These are phyloP conservation scores for Fusarium sp. DNA, from an alignment of 2,329 filamentous ascomycete species.

Conservation along the genomic window DNA sequence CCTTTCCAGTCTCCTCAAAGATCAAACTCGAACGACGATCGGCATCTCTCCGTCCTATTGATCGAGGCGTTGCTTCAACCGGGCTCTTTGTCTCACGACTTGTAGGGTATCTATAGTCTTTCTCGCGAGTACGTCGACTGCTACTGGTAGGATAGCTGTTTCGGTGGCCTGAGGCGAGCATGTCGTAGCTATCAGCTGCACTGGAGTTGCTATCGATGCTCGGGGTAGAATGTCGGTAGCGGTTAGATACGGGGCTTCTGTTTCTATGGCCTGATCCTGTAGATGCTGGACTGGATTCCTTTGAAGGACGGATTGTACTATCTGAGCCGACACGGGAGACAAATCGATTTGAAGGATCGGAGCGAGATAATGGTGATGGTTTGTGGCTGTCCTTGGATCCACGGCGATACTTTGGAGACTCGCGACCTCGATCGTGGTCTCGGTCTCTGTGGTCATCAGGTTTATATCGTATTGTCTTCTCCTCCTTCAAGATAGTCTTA, in stretches of 20 bases:
- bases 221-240: slow-evolving; percentile 41
- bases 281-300: slow-evolving; percentile 33
- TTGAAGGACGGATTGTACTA: slow-evolving; percentile 29
- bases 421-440: slow-evolving; percentile 17
- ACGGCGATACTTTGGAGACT: slow-evolving; percentile 36
- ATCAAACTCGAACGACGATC: slow-evolving; percentile 40
- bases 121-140: slow-evolving; percentile 44
- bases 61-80: slow-evolving; percentile 39
- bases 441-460: slow-evolving; percentile 34
- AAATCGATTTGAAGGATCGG: slow-evolving; percentile 33
- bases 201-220: slow-evolving; percentile 29
- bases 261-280: slow-evolving; percentile 24
- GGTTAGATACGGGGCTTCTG: slow-evolving; percentile 43
- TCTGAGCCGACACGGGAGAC: slow-evolving; percentile 39
- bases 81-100: slow-evolving; percentile 38
- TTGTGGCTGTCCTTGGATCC: slow-evolving; percentile 40
- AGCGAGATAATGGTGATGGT: slow-evolving; percentile 31
- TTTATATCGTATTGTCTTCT: slow-evolving; percentile 28
- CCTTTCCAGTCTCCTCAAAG: slow-evolving; percentile 33
- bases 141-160: slow-evolving; percentile 25
- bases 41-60: slow-evolving; percentile 21
- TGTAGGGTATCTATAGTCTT: slow-evolving; percentile 51
- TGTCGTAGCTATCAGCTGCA: slow-evolving; percentile 31
- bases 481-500: slow-evolving; percentile 32
- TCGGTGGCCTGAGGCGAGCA: slow-evolving; percentile 23